These are phyloP conservation scores for Verticillium nubilum DNA, from an alignment of 2,329 filamentous ascomycete species.

Conservation along the genomic window DNA sequence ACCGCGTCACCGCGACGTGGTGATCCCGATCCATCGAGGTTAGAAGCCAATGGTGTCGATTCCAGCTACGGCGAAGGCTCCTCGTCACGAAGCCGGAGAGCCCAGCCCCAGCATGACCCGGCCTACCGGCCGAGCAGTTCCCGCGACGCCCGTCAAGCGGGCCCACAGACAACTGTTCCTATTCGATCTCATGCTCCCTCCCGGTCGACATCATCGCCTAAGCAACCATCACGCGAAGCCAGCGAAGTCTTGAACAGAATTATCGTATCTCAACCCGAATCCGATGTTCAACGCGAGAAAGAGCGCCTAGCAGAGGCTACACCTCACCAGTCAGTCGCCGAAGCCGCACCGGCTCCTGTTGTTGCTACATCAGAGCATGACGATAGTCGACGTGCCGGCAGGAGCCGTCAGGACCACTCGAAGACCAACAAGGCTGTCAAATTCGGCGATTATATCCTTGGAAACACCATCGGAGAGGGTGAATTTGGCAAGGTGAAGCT, in stretches of 20 bases:
- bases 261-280: conserved; percentile 68
- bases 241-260: conserved; percentile 75
- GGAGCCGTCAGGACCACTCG: conserved; percentile 56
- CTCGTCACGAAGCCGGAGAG: conserved; percentile 32
- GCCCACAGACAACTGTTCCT: conserved; percentile 31
- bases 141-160: conserved; percentile 30
- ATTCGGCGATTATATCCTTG: conserved; percentile 93
- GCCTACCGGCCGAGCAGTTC: conserved; percentile 30
- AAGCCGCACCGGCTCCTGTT: conserved; percentile 38
- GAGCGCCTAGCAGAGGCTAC: conserved; percentile 61
- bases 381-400: conserved; percentile 38
- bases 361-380: conserved; percentile 36
- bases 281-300: conserved; percentile 66
- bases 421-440: conserved; percentile 68
- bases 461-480: conserved; percentile 92
- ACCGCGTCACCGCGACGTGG: conserved; percentile 35
- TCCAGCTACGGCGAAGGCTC: conserved; percentile 26
- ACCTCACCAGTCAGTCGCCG: conserved; percentile 36
- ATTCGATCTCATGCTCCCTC: conserved; percentile 35
- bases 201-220: conserved; percentile 43
- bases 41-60: conserved; percentile 26
- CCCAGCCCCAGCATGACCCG: conserved; percentile 32
- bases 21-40: conserved; percentile 28
- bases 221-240: conserved; percentile 64
- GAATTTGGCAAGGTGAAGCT: conserved; percentile 99